These are phyloP conservation scores for Sabuloglossum arenarium DNA, from an alignment of 495 filamentous ascomycete genomes.

Conservation along the genomic window DNA sequence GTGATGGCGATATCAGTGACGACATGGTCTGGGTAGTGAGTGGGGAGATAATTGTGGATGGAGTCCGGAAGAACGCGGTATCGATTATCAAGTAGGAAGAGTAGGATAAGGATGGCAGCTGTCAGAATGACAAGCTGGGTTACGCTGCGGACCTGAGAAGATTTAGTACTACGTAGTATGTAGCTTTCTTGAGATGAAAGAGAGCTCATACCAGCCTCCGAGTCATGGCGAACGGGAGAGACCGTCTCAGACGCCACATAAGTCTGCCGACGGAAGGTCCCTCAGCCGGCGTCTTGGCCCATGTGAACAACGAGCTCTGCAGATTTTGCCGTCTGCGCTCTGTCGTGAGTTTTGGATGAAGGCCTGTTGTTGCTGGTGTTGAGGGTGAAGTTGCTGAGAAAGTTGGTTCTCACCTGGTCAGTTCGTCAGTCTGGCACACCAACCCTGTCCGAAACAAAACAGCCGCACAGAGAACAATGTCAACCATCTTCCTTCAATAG, in stretches of 20 bases:
- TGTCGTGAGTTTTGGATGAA: neutral
- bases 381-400: too few relatives aligned
- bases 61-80: constrained; percentile 65
- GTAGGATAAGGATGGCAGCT: constrained; percentile 39
- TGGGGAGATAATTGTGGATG: constrained; percentile 63
- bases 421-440: too few relatives aligned
- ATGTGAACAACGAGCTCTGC: neutral
- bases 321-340: neutral
- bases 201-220: constrained; percentile 2
- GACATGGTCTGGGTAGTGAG: constrained; percentile 58
- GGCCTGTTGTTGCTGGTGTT: neutral
- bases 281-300: neutral
- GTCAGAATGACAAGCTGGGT: constrained; percentile 55
- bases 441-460: too few relatives aligned
- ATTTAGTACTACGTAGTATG: too few relatives aligned
- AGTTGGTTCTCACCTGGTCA: too few relatives aligned
- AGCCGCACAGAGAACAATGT: too few relatives aligned
- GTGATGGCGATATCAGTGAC: constrained; percentile 80
- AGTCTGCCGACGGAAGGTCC: neutral
- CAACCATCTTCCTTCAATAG: too few relatives aligned
- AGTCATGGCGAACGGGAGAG: constrained; percentile 1
- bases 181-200: neutral
- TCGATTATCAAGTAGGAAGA: constrained; percentile 62
- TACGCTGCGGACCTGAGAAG: constrained; percentile 59
- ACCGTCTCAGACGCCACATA: neutral